Evolutionary conservation across 495 filamentous ascomycete genomes (phyloP).

Genomic region (Aspergillus ellipticus): DNA sequence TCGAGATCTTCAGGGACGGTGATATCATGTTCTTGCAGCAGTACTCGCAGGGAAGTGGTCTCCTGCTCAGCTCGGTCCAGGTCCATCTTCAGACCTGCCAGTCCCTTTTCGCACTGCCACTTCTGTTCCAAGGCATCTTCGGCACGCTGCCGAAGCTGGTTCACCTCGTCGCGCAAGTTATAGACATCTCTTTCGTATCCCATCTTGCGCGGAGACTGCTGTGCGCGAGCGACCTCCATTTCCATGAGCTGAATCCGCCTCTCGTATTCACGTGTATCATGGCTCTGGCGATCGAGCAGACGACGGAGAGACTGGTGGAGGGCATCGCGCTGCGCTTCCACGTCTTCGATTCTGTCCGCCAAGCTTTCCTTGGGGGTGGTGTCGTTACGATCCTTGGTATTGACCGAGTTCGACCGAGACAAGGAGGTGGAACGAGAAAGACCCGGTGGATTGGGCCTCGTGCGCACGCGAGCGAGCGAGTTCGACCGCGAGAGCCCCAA

Average conservation of each 20-base stretch:
- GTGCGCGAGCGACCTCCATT: slow-evolving; percentile 70
- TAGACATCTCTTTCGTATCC: slow-evolving; percentile 81
- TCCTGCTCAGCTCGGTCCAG: slow-evolving; percentile 94
- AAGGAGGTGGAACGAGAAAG: slow-evolving; percentile 44
- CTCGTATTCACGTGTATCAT: slow-evolving; percentile 73
- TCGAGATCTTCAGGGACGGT: slow-evolving; percentile 52
- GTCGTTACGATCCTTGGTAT: slow-evolving; percentile 54
- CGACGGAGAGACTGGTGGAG: slow-evolving; percentile 80
- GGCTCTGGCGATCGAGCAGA: slow-evolving; percentile 81
- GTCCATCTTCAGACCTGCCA: slow-evolving; percentile 93
- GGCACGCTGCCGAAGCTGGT: slow-evolving; percentile 76
- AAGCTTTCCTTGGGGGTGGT: slow-evolving; percentile 59
- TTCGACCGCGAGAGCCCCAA: slow-evolving; percentile 58
- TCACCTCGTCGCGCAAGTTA: slow-evolving; percentile 77
- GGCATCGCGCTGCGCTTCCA: slow-evolving; percentile 90
- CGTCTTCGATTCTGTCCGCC: slow-evolving; percentile 81
- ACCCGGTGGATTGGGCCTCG: slow-evolving; percentile 28
- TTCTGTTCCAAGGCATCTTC: slow-evolving; percentile 97
- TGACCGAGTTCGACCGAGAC: slow-evolving; percentile 58
- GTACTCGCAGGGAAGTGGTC: slow-evolving; percentile 69
- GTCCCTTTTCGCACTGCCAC: slow-evolving; percentile 91
- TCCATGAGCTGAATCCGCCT: slow-evolving; percentile 74
- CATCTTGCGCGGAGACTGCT: slow-evolving; percentile 64
- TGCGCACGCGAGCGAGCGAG: slow-evolving; percentile 50
- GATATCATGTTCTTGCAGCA: slow-evolving; percentile 87